These are phyloP conservation scores for Xylaria digitata DNA, from an alignment of 2,329 filamentous ascomycete genomes.

Conservation along the genomic window DNA sequence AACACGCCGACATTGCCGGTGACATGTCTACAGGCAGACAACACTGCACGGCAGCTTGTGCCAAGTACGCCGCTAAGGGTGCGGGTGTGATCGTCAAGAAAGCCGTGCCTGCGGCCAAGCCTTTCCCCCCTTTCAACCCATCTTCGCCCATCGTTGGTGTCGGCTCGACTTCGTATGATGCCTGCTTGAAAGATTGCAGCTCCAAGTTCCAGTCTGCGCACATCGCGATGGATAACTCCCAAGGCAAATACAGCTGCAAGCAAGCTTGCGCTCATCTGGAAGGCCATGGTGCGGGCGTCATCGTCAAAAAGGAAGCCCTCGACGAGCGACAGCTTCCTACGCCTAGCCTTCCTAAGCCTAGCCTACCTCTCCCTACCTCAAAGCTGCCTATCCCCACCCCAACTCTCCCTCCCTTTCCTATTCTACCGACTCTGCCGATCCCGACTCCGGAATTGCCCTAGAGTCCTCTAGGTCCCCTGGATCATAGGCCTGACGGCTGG, in stretches of 20 bases:
- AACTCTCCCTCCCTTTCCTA: no score
- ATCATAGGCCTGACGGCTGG: no score
- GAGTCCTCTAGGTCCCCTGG: no score
- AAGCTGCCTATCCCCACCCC: no score
- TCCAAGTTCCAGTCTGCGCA: conserved; percentile 8
- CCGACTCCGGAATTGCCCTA: no score
- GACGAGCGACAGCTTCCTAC: not conserved
- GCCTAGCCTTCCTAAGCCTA: not conserved
- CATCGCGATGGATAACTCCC: conserved; percentile 9
- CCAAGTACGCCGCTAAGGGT: not conserved
- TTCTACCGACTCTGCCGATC: no score
- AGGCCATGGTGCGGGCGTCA: not conserved
- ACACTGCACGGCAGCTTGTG: conserved; percentile 20
- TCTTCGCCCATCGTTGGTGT: no score
- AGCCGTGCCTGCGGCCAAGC: no score
- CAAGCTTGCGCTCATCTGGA: conserved; percentile 2
- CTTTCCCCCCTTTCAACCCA: no score
- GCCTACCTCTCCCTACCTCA: no score
- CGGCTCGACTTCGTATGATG: conserved; percentile 12
- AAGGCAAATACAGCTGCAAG: conserved; percentile 18
- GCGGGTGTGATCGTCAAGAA: not conserved
- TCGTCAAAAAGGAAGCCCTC: conserved; percentile 13
- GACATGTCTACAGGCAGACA: conserved; percentile 8
- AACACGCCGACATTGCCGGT: conserved; percentile 21
- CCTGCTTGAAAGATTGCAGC: conserved; percentile 25